Evolutionary conservation across 352 stramenopile genomes (phyloP), one percentile per base, ranked within the genome.

Genomic region (Pythium myriotylum): DNA sequence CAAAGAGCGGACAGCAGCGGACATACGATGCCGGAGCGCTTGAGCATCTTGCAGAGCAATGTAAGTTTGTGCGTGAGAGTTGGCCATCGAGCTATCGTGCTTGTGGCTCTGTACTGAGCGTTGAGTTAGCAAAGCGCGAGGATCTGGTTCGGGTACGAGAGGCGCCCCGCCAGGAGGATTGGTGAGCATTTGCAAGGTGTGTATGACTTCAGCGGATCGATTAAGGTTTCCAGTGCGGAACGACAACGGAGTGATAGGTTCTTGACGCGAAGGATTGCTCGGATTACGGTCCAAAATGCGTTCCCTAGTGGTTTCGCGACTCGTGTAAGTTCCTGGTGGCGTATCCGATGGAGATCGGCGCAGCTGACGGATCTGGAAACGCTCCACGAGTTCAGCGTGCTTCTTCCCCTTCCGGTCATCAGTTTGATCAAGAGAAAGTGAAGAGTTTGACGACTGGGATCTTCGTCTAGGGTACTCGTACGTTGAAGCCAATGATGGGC

Each of bases 291-390:
- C 29, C 29, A 35, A 35, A 35, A 35, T 10, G 29, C 29, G 29
- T 35, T 35, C 29, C 5, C 29, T 5, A 35, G 5, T 35, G 10
- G 29, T 35, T 35, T 10, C 29, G 5, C 29, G 29, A 10, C 29
- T 35, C 10, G 24, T 39, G 35, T 32, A 3, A 27, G 22, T 22
- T 24, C 27, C n/a, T 9, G 46, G 6, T 19, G 42, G 19, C 14
- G 20, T 27, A 17, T 53, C 46, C n/a, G 46, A 53, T 5, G 46
- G 14, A 17, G 46, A 53, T 14, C 46, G 46, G 19, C 19, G 46
- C 16, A 53, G 46, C 24, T 53, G 46, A 14, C 46, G 46, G 33
- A 53, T 53, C 17, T 53, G 46, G n/a, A 53, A 53, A 16, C 46
- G 20, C 33, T 53, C 46, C 22, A 53, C 46, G 19, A 53, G 46